Conservation (phyloP, 2,329 filamentous ascomycete genomes). For the Penicillium vulpinum region DNA sequence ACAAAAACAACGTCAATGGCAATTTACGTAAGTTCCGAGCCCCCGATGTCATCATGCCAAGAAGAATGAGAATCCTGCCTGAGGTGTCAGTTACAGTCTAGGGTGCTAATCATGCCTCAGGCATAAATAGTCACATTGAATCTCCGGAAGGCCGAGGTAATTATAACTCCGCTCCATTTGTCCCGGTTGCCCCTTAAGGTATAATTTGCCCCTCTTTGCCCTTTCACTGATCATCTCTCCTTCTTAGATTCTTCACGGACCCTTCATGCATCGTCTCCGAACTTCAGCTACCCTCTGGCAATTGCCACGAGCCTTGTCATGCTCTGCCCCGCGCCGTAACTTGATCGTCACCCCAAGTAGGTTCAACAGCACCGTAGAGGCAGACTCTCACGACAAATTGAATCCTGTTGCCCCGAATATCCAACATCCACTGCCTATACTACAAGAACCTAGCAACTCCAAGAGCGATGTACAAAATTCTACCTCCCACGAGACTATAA, state of each 20-base stretch:
- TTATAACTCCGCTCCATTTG: background rate
- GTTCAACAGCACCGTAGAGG: background rate
- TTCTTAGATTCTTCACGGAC: background rate
- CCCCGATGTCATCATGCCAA: background rate
- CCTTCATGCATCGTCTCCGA: constrained; percentile 10
- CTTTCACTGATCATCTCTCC: background rate
- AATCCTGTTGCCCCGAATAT: background rate
- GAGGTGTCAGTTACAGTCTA: background rate
- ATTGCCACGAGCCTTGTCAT: constrained; percentile 6
- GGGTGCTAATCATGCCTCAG: constrained; percentile 1
- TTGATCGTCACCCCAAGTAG: constrained; percentile 13
- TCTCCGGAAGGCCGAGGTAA: constrained; percentile 2
- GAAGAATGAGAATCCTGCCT: background rate
- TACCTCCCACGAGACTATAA: background rate
- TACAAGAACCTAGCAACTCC: background rate
- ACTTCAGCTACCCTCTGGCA: constrained; percentile 6
- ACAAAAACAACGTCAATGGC: background rate
- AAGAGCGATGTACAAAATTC: background rate
- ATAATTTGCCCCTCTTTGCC: background rate
- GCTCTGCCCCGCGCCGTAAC: constrained; percentile 5
- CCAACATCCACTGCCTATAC: background rate
- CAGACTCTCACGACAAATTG: background rate
- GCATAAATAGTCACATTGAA: background rate
- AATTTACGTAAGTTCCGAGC: constrained; percentile 20
- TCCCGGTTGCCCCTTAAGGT: background rate